Evolutionary conservation across 805 yeast species (phyloP), one percentile per base, ranked within the genome.

Genomic region (Barnettozyma vustinii): DNA sequence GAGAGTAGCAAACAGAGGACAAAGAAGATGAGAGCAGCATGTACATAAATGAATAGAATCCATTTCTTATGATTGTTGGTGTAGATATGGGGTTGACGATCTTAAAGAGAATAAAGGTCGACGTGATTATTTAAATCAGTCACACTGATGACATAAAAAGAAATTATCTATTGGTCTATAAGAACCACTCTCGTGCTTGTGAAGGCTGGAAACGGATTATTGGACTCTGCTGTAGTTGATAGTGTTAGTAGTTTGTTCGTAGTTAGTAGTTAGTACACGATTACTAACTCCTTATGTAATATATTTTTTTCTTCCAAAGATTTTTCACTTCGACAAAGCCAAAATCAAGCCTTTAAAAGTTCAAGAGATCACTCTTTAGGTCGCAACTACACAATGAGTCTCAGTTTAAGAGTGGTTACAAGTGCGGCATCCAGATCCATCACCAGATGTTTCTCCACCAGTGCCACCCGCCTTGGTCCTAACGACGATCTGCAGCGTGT

Each of bases 401-500:
- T 39, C 18, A 20, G 27, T n/a, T 18, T 47, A 16, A 48, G 50
- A 25, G 32, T 19, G 13, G 19, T 9, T 9, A 3, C 25, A 19
- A 23, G n/a, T 12, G 15, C 26, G 21, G 36, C 35, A 4, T 40
- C 33, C 15, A 33, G 40, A 18, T 16, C 37, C 18, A 25, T 25
- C 35, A 37, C n/a, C 30, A 58, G 62, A 47, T 25, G 47, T 2
- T 54, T 61, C 46, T 49, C 61, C 32, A 8, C 46, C 9, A 23
- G 56, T 9, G 15, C 49, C 2, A 26, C 42, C 2, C 23, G 37
- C 5, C 21, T 27, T 13, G 64, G 59, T 16, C 64, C 64, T n/a
- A 56, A 57, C 33, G 65, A 60, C 26, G 65, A 61, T 41, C 42
- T 59, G 9, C 60, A 61, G 20, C 54, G 59, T 43, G 52, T 52